A percentile compares a stretch with the other conserved stretches of the same genome.
Conservation (phyloP, 2,329 filamentous ascomycete species). For the Bipolaris gigantea region DNA sequence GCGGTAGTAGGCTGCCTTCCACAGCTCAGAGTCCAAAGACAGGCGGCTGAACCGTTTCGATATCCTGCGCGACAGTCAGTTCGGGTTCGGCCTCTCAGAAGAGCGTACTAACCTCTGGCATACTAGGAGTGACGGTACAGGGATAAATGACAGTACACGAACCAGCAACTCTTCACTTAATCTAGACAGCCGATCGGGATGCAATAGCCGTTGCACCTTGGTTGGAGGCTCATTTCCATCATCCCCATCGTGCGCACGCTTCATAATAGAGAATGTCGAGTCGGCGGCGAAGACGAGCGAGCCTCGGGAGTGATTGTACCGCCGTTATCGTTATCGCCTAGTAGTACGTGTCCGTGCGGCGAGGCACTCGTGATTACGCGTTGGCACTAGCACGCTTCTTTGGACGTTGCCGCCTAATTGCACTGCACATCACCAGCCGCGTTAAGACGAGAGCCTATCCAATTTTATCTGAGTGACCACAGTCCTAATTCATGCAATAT, state of each 20-base stretch:
- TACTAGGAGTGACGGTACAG: constrained; percentile 67
- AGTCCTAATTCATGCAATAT: constrained; percentile 1
- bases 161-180: constrained; percentile 88
- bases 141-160: constrained; percentile 77
- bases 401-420: constrained; percentile 5
- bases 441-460: neutral
- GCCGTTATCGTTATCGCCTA: constrained; percentile 23
- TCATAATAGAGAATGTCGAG: constrained; percentile 31
- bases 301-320: constrained; percentile 4
- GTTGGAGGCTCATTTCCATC: constrained; percentile 31
- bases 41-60: constrained; percentile 75
- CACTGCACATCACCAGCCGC: constrained; percentile 12
- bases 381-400: constrained; percentile 5
- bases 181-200: constrained; percentile 65
- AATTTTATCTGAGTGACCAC: neutral
- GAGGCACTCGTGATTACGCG: constrained; percentile 28
- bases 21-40: constrained; percentile 80
- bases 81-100: neutral
- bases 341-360: constrained; percentile 12
- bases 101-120: constrained; percentile 58
- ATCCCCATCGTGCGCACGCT: constrained; percentile 42
- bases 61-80: constrained; percentile 52
- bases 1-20: constrained; percentile 86
- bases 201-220: constrained; percentile 51
- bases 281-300: constrained; percentile 12